A percentile compares a stretch with the other conserved stretches of the same genome.
Conservation (phyloP, 2,329 filamentous ascomycete genomes). For the Colletotrichum tabaci region DNA sequence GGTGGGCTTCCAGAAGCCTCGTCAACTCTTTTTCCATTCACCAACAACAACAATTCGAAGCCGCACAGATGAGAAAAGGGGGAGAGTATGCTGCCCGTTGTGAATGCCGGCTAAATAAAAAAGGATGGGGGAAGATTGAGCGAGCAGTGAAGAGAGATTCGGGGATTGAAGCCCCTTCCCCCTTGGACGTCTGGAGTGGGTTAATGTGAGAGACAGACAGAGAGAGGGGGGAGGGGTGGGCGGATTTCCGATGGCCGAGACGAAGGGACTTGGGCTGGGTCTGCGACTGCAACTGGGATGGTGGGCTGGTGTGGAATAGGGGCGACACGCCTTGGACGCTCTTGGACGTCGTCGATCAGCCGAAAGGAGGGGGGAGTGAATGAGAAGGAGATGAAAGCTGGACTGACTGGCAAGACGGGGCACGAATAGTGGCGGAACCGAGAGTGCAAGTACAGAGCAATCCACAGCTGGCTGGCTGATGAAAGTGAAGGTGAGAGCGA, state of each 20-base stretch:
- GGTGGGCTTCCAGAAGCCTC: slow-evolving; percentile 25
- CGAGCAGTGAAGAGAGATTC: neutral
- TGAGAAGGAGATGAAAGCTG: neutral
- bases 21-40: neutral
- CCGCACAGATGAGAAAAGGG: neutral
- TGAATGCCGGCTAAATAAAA: neutral
- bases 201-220: neutral
- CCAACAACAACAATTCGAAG: neutral
- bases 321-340: slow-evolving; percentile 33
- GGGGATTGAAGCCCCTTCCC: slow-evolving; percentile 23
- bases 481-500: too few species aligned
- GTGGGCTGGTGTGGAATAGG: slow-evolving; percentile 30
- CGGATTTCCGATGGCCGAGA: slow-evolving; percentile 8
- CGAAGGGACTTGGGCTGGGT: slow-evolving; percentile 16
- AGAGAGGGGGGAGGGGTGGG: slow-evolving; percentile 16
- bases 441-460: neutral
- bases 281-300: slow-evolving; percentile 15
- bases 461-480: neutral
- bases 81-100: neutral
- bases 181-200: slow-evolving; percentile 7
- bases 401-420: too few species aligned
- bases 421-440: neutral
- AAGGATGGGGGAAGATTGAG: neutral
- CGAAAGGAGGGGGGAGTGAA: slow-evolving; percentile 28
- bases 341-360: slow-evolving; percentile 39